Base-by-base conservation (phyloP, 495 filamentous ascomycete species). In the Lepraria neglecta region DNA sequence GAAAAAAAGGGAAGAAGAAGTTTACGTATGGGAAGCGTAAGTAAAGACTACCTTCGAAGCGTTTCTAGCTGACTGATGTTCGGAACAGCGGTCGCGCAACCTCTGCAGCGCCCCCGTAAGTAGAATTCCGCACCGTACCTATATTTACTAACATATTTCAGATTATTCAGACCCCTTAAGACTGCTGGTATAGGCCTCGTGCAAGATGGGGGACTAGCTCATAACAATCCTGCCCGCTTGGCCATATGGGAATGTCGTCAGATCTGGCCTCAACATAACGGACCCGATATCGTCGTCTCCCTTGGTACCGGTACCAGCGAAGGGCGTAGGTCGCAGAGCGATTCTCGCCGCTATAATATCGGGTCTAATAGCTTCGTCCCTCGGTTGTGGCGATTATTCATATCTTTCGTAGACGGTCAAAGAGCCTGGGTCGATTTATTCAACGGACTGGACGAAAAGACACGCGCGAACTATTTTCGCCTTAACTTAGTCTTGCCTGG, bases 11-110 rank as follows among this genome's bases (percentile, higher is more conserved):
- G 14, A 45, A 3, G 40, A 58, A 3, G 19, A 58, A 35, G 4
- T 33, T 11, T 57, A 45, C 24, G 3, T 44, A 11, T 57, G 11
- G 40, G 19, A 58, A 58, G 55, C 28, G 40, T 58, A 46, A 27
- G 40, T 58, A 28, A 3, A 51, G 27, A 21, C 51, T 9, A 33
- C 28, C 51, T 33, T 17, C 5, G 6, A 12, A 17, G 11, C 6
- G 21, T 51, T 51, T 15, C 11, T 9, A 19, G 21, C 14, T 51
- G 21, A 51, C 47, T 7, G 9, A 30, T 28, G n/a, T 15, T 54
- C 15, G 7, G n/a, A 9, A 12, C 4, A 54, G 51, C 5, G 27
- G 51, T 30, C 6, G 27, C 5, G 51, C 51, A 30, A 54, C 27
- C 14, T 54, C 27, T 28, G 27, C 27, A 15, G 51, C 27, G 11